Conservation (phyloP, 257 asterid genomes). For the Osmanthus fragrans region DNA sequence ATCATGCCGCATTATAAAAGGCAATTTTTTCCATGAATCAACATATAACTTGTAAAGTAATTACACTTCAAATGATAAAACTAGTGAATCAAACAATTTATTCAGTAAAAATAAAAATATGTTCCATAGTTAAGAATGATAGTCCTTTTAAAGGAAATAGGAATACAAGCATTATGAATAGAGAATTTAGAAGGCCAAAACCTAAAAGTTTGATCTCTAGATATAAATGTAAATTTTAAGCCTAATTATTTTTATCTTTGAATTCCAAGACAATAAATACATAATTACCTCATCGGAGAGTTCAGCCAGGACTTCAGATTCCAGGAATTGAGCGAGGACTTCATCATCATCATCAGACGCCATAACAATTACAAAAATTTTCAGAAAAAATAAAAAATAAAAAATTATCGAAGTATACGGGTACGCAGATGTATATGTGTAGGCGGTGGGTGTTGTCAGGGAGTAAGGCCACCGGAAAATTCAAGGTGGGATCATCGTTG, state of each 20-base stretch:
- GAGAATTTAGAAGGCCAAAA: background rate
- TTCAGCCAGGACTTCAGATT: conserved; percentile 70
- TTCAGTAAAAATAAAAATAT: background rate
- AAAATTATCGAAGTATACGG: background rate
- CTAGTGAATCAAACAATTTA: background rate
- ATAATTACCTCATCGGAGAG: conserved; percentile 64
- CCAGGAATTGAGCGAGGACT: conserved; percentile 75
- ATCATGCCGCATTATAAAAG: background rate
- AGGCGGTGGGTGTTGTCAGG: conserved; percentile 3
- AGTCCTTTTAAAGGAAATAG: background rate
- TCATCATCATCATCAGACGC: conserved; percentile 90
- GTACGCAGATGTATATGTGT: background rate
- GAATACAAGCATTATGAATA: background rate
- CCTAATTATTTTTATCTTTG: background rate
- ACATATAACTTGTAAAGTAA: background rate
- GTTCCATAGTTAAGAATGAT: background rate
- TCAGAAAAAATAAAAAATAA: background rate
- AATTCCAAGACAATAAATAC: background rate
- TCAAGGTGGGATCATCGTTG: conserved; percentile 6
- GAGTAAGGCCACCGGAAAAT: conserved; percentile 12
- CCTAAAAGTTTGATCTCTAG: background rate
- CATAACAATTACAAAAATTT: conserved; percentile 34
- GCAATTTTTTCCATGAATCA: background rate
- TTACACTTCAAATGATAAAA: background rate
- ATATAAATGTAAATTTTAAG: background rate